Base-by-base conservation (phyloP, 257 asterid species). In the Solanum ossicruentum region DNA sequence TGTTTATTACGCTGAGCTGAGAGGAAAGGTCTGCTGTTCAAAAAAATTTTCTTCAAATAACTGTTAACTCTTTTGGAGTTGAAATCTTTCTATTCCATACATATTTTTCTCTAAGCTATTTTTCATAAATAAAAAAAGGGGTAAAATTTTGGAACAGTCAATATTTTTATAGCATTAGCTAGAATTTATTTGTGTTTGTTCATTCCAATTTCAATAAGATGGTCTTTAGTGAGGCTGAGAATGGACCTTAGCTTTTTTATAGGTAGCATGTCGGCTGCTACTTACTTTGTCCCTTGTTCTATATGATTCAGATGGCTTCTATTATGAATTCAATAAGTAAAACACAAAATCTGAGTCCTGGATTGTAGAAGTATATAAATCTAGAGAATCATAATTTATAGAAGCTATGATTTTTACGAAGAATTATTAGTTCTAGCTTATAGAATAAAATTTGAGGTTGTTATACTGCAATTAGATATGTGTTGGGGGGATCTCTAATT, bases 1-100 rank as follows among this genome's bases (percentile, higher is more conserved):
- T 49, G 98, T 96, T 86, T 96, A 93, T 90, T 94, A 93, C 72
- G 99, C 97, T 26, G 99, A 93, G 94, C 97, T 94, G 86, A 93
- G 98, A 91, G 98, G 97, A 87, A 98, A 96, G 94, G 97, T 93
- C 86, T 86, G 97, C 13, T n/a, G 56, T 73, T 45, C 41, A 72
- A 36, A 5, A 36, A 36, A 4, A 69, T 36, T 69, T 69, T 6
- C 56, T 43, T 20, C 36, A 49, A 12, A 43, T 43, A 12, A 43
- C 57, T 72, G 58, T 45, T 45, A 12, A 39, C 10, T 72, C 16
- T 26, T 72, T 28, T 72, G 56, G 28, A 72, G 36, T 43, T 72
- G 56, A 72, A 43, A 20, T 71, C 52, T 41, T 18, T 71, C 55
- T 6, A 41, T 11, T 21, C 20, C 56, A 9, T 70, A 10, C 17